Percentiles rank a stretch among this genome's conserved stretches.
phyloP scores from a whole-genome alignment of 2,329 filamentous ascomycete genomes.

The Diaporthe sp. region DNA sequence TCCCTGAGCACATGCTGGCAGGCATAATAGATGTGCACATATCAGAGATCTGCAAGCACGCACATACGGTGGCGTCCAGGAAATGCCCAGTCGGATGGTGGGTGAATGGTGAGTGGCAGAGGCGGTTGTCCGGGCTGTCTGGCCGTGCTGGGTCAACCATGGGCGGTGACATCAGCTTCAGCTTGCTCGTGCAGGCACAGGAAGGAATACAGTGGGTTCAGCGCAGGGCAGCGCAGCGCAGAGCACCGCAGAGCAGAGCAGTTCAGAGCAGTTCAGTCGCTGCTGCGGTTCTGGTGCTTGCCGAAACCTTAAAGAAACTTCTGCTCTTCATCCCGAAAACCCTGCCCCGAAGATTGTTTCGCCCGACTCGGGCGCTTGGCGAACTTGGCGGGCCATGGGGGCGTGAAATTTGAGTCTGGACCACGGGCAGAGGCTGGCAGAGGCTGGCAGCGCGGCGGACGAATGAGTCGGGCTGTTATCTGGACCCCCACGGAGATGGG shows the following conservation, averaged over 20 bases:
- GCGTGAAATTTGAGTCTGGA: slow-evolving; percentile 21
- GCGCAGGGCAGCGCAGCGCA: neutral
- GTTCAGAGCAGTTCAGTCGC: neutral
- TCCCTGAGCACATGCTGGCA: neutral
- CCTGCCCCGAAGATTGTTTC: slow-evolving; percentile 31
- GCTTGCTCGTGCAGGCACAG: neutral
- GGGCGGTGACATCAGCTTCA: slow-evolving; percentile 14
- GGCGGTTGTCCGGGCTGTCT: neutral
- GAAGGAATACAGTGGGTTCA: neutral
- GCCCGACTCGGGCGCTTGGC: slow-evolving; percentile 31
- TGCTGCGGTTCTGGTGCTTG: slow-evolving; percentile 24
- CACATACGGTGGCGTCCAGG: neutral
- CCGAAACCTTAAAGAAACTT: slow-evolving; percentile 33
- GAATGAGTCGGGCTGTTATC: slow-evolving; percentile 18
- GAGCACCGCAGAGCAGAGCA: neutral
- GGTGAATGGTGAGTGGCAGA: neutral
- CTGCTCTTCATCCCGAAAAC: slow-evolving; percentile 12
- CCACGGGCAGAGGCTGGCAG: neutral
- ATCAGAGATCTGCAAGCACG: slow-evolving; percentile 12
- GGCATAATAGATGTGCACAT: neutral
- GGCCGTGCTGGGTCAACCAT: neutral
- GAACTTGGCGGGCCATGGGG: slow-evolving; percentile 15
- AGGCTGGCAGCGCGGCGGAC: neutral
- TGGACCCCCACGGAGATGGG: slow-evolving; percentile 29
- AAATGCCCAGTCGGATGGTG: neutral